phyloP scores from a whole-genome alignment of 176 grass and related monocot genomes.

The Oryza officinalis region DNA sequence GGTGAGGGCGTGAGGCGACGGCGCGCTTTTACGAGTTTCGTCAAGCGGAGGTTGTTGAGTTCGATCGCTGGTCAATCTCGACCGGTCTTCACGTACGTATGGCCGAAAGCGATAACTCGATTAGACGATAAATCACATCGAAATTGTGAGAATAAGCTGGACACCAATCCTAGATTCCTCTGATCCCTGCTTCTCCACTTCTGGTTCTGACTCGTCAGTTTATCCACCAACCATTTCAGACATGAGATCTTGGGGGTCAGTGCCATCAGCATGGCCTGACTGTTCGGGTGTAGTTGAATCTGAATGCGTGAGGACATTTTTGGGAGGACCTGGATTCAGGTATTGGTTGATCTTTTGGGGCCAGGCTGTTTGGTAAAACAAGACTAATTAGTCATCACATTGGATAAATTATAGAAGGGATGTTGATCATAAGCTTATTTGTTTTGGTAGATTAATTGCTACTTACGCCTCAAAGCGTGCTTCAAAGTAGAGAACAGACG shows the following conservation, averaged over 20 bases:
- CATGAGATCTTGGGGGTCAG: background rate
- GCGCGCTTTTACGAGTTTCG: background rate
- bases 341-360: background rate
- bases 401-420: background rate
- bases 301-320: conserved; percentile 1
- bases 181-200: background rate
- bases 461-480: background rate
- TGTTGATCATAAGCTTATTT: background rate
- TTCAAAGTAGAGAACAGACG: background rate
- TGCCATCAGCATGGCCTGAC: background rate
- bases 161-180: background rate
- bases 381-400: background rate
- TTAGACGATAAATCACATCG: background rate
- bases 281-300: background rate
- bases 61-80: background rate
- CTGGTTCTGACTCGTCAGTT: background rate
- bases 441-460: background rate
- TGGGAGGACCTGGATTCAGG: background rate
- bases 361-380: background rate
- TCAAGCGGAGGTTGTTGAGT: background rate
- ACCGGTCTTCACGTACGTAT: background rate
- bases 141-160: background rate
- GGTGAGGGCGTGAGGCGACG: background rate
- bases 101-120: background rate
- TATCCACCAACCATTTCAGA: conserved; percentile 5